These are phyloP conservation scores for Epichloe amarillans DNA, from an alignment of 2,329 filamentous ascomycete species.

Conservation along the genomic window DNA sequence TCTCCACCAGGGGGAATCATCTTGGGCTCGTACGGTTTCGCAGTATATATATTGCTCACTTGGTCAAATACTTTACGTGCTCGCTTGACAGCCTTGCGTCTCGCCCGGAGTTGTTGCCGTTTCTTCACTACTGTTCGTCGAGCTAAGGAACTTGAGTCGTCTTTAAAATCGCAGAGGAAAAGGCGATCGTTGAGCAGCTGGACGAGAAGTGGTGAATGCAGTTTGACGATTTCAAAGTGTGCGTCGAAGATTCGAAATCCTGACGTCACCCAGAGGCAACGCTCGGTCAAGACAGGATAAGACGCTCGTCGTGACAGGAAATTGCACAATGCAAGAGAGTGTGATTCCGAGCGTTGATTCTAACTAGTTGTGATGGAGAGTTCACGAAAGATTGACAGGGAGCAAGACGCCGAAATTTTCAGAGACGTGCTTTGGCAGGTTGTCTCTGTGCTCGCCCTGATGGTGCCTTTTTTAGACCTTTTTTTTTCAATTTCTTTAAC, in stretches of 20 bases:
- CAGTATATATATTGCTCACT: constrained; percentile 29
- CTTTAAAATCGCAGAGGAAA: constrained; percentile 17
- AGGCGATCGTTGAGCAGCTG: constrained; percentile 35
- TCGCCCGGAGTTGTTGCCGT: constrained; percentile 19
- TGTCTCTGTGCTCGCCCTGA: neutral
- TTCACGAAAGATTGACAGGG: too few species aligned
- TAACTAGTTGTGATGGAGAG: neutral
- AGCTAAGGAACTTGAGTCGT: constrained; percentile 9
- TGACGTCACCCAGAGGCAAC: neutral
- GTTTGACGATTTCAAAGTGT: constrained; percentile 35
- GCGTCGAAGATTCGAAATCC: neutral
- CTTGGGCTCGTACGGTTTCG: constrained; percentile 28
- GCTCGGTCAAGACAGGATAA: neutral
- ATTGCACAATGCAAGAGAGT: neutral
- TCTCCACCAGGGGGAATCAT: constrained; percentile 31
- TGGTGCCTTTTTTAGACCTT: too few species aligned
- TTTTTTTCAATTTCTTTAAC: too few species aligned
- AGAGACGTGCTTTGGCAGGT: neutral
- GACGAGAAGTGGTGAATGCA: constrained; percentile 61
- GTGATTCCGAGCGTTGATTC: neutral
- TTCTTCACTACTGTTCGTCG: constrained; percentile 19
- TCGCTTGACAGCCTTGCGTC: constrained; percentile 20
- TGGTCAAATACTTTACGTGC: constrained; percentile 27
- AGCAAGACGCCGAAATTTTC: too few species aligned
- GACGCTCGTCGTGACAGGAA: neutral